Conservation (phyloP, 78 protist species). For the Capsaspora owczarzaki region DNA sequence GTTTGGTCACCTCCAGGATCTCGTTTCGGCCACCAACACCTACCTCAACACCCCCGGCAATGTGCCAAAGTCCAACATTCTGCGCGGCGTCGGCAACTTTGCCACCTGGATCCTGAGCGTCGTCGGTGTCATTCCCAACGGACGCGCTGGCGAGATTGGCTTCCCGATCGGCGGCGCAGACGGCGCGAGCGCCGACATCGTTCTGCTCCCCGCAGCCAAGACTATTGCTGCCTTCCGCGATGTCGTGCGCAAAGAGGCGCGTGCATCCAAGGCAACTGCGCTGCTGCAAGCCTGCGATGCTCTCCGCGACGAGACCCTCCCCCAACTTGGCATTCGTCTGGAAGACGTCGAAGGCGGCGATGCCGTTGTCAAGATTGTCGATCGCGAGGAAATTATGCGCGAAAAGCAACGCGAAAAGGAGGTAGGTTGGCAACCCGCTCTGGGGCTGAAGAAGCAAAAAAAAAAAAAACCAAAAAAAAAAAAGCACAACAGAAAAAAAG, state of each 20-base stretch:
- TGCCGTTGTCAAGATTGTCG: slow-evolving; percentile 23
- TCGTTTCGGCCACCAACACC: slow-evolving; percentile 38
- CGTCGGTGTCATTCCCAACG: slow-evolving; percentile 40
- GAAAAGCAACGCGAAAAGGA: slow-evolving; percentile 1
- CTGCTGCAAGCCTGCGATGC: slow-evolving; percentile 35
- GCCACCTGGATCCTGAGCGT: slow-evolving; percentile 36
- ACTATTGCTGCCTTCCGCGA: slow-evolving; percentile 46
- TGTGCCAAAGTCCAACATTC: background rate
- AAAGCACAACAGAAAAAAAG: too few species aligned
- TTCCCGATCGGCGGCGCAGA: slow-evolving; percentile 5
- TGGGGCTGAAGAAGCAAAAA: too few species aligned
- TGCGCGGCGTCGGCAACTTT: background rate
- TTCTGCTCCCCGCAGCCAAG: slow-evolving; percentile 14
- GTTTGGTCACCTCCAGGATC: slow-evolving; percentile 18
- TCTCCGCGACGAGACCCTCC: slow-evolving; percentile 61
- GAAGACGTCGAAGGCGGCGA: slow-evolving; percentile 41
- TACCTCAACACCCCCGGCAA: slow-evolving; percentile 14
- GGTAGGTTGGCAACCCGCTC: background rate
- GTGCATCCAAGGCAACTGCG: background rate
- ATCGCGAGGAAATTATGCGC: background rate
- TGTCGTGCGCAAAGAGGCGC: slow-evolving; percentile 23
- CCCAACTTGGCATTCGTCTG: slow-evolving; percentile 62
- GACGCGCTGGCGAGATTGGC: slow-evolving; percentile 4
- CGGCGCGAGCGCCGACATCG: background rate
- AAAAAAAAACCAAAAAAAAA: too few species aligned